phyloP scores from a whole-genome alignment of 352 stramenopile species.

The Globisporangium yorkense region DNA sequence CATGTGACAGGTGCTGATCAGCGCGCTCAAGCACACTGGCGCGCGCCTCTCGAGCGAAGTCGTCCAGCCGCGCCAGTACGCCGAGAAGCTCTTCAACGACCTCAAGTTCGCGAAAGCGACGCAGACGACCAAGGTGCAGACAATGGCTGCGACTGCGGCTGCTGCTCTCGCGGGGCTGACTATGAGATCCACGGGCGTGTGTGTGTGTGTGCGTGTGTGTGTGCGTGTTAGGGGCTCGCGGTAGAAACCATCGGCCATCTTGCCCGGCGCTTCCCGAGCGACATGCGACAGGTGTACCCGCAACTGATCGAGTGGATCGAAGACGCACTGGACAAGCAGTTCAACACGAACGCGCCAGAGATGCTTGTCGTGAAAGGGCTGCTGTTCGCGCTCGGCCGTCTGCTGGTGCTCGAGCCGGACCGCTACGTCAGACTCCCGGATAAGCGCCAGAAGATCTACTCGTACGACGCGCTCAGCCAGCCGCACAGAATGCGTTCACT shows the following conservation, averaged over 20 bases:
- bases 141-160: not conserved
- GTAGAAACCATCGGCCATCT: conserved; percentile 58
- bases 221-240: conserved; percentile 35
- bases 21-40: conserved; percentile 39
- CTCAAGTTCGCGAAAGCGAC: conserved; percentile 69
- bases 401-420: conserved; percentile 46
- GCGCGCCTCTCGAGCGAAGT: conserved; percentile 32
- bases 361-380: conserved; percentile 74
- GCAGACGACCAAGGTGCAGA: conserved; percentile 52
- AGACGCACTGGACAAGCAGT: conserved; percentile 69
- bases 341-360: conserved; percentile 50
- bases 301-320: conserved; percentile 65
- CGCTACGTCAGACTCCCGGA: conserved; percentile 33
- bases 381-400: conserved; percentile 45
- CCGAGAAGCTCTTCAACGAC: conserved; percentile 70
- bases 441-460: conserved; percentile 57
- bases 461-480: conserved; percentile 21
- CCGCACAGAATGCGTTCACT: no score
- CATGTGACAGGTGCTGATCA: conserved; percentile 40
- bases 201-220: not conserved
- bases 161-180: not conserved
- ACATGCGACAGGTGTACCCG: conserved; percentile 22
- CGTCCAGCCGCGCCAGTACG: conserved; percentile 42
- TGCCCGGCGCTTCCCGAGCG: conserved; percentile 35
- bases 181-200: no score